phyloP scores from a whole-genome alignment of 2,329 filamentous ascomycete species.

The Thelonectria olida region DNA sequence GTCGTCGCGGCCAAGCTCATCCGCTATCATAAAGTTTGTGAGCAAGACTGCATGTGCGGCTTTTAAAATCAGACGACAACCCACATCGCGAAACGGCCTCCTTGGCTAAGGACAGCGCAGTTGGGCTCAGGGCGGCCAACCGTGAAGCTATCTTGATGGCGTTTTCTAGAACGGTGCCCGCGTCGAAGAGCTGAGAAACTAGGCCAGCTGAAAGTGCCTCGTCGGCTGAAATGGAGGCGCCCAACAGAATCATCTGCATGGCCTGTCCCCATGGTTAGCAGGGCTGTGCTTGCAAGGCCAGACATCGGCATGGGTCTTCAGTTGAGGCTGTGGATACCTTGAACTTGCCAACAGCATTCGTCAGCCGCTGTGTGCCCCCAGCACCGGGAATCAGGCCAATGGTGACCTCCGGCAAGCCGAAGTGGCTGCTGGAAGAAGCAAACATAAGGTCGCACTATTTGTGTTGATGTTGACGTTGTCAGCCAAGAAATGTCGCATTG shows the following conservation, averaged over 20 bases:
- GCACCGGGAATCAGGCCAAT: constrained; percentile 53
- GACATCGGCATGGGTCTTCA: not conserved
- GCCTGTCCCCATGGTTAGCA: constrained; percentile 32
- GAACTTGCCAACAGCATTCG: constrained; percentile 53
- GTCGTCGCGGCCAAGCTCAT: constrained; percentile 39
- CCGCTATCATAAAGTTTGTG: constrained; percentile 29
- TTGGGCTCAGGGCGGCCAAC: constrained; percentile 37
- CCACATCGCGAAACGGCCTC: constrained; percentile 42
- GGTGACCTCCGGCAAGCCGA: constrained; percentile 51
- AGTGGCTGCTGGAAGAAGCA: constrained; percentile 47
- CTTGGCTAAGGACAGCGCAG: constrained; percentile 41
- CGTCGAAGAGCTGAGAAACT: constrained; percentile 39
- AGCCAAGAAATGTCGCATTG: not conserved
- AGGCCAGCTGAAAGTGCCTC: constrained; percentile 41
- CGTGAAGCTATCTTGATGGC: constrained; percentile 36
- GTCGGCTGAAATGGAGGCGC: constrained; percentile 36
- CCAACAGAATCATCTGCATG: constrained; percentile 46
- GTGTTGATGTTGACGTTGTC: not conserved
- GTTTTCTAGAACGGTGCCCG: constrained; percentile 39
- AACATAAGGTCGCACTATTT: constrained; percentile 52
- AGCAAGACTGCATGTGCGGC: not conserved
- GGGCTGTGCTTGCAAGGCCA: not conserved
- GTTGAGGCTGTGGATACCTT: constrained; percentile 39
- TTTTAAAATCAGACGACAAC: constrained; percentile 2
- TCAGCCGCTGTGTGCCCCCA: constrained; percentile 52